Percentiles rank a stretch among this genome's conserved stretches.
Conservation (phyloP, 306 rosid species). For the Gynostemma pentaphyllum region DNA sequence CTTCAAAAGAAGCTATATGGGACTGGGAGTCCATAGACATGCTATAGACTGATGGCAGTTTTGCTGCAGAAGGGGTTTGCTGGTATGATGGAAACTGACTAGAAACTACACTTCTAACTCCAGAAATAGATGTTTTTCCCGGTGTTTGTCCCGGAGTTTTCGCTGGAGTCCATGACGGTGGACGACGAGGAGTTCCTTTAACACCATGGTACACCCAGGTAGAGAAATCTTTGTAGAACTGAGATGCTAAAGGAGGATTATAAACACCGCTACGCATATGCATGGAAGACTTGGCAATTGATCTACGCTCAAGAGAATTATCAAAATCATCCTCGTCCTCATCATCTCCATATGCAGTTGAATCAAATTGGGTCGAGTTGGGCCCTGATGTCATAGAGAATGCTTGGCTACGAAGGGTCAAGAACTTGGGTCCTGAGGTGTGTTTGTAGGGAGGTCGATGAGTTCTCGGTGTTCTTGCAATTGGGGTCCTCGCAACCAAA, state of each 20-base stretch:
- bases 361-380: constrained; percentile 26
- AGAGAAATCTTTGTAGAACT: constrained; percentile 75
- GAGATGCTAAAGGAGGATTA: constrained; percentile 63
- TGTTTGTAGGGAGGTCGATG: constrained; percentile 31
- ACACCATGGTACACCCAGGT: constrained; percentile 71
- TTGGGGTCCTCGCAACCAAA: constrained; percentile 37
- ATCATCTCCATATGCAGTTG: constrained; percentile 16
- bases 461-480: constrained; percentile 33
- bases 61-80: constrained; percentile 22
- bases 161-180: constrained; percentile 75
- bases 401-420: constrained; percentile 41
- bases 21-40: constrained; percentile 33
- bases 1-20: constrained; percentile 28
- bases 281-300: constrained; percentile 42
- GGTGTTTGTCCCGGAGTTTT: constrained; percentile 66
- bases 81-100: constrained; percentile 42
- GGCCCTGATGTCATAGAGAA: constrained; percentile 33
- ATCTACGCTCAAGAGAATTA: constrained; percentile 61
- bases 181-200: constrained; percentile 55
- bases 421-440: constrained; percentile 38
- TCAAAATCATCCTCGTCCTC: constrained; percentile 39
- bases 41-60: constrained; percentile 22
- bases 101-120: constrained; percentile 31
- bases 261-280: constrained; percentile 30
- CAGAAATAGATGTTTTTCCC: constrained; percentile 38